phyloP scores from a whole-genome alignment of 345 rosid species.

The Eucalyptus sp. region DNA sequence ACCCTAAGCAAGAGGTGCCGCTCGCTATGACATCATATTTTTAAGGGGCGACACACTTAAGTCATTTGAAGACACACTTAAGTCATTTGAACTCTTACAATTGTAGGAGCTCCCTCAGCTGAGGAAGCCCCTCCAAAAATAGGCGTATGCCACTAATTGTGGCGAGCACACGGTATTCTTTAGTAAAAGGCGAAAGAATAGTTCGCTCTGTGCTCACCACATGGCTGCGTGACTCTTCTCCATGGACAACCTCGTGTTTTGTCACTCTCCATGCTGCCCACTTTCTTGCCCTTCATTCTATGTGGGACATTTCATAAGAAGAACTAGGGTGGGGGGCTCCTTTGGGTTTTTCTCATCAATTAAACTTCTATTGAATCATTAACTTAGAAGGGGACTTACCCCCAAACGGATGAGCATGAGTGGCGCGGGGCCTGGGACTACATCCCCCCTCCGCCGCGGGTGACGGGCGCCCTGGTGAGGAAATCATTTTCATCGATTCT shows the following conservation, averaged over 20 bases:
- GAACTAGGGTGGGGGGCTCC: neutral
- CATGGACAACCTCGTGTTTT: neutral
- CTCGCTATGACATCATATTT: neutral
- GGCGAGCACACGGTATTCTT: slow-evolving; percentile 29
- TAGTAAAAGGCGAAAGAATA: slow-evolving; percentile 48
- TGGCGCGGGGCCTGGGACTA: no score
- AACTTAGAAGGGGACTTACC: no score
- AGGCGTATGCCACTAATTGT: slow-evolving; percentile 3
- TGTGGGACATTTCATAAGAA: neutral
- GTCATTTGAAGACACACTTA: neutral
- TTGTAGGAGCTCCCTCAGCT: neutral
- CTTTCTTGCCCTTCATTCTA: neutral
- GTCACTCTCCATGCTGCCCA: neutral
- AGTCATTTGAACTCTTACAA: neutral
- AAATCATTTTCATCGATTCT: no score
- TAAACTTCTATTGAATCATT: no score
- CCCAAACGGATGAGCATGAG: no score
- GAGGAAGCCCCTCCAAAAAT: neutral
- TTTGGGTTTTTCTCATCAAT: neutral
- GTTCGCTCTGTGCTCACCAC: slow-evolving; percentile 22
- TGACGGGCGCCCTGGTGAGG: no score
- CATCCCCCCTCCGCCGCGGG: no score
- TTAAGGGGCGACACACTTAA: neutral
- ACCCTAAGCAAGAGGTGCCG: neutral
- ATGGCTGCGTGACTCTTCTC: neutral